Percentiles rank a stretch among this genome's conserved stretches.
phyloP scores from a whole-genome alignment of 352 stramenopile genomes.

The Globisporangium parvum region DNA sequence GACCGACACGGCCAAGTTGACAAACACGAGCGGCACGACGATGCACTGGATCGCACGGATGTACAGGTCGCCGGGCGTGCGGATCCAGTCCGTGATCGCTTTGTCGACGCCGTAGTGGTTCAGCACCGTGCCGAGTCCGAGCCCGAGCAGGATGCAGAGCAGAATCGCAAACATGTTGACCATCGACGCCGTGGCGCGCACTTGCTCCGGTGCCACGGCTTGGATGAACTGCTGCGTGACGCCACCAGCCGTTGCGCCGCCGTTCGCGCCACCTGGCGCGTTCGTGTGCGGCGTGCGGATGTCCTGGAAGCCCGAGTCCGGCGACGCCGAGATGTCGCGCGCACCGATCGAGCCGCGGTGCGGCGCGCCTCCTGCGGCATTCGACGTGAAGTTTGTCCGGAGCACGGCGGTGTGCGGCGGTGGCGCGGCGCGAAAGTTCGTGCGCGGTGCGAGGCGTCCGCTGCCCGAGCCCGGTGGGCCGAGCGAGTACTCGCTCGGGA shows the following conservation, averaged over 20 bases:
- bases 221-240: slow-evolving; percentile 10
- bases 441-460: not conserved
- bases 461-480: not conserved
- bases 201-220: slow-evolving; percentile 21
- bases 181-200: slow-evolving; percentile 26
- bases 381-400: slow-evolving; percentile 67
- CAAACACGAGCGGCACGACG: slow-evolving; percentile 74
- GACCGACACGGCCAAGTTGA: slow-evolving; percentile 66
- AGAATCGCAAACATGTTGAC: slow-evolving; percentile 49
- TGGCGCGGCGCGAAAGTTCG: slow-evolving; percentile 23
- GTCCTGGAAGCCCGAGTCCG: slow-evolving; percentile 42
- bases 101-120: slow-evolving; percentile 43
- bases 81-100: slow-evolving; percentile 52
- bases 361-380: slow-evolving; percentile 2
- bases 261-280: not conserved
- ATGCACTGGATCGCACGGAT: slow-evolving; percentile 71
- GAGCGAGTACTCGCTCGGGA: slow-evolving; percentile 30
- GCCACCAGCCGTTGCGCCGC: slow-evolving; percentile 11
- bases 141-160: slow-evolving; percentile 35
- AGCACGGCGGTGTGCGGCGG: slow-evolving; percentile 43
- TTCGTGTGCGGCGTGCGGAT: slow-evolving; percentile 34
- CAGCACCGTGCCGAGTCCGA: slow-evolving; percentile 35
- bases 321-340: slow-evolving; percentile 30
- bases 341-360: slow-evolving; percentile 14
- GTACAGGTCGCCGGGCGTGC: slow-evolving; percentile 66